Conservation (phyloP, 257 asterid genomes). For the Leptodermis oblonga region DNA sequence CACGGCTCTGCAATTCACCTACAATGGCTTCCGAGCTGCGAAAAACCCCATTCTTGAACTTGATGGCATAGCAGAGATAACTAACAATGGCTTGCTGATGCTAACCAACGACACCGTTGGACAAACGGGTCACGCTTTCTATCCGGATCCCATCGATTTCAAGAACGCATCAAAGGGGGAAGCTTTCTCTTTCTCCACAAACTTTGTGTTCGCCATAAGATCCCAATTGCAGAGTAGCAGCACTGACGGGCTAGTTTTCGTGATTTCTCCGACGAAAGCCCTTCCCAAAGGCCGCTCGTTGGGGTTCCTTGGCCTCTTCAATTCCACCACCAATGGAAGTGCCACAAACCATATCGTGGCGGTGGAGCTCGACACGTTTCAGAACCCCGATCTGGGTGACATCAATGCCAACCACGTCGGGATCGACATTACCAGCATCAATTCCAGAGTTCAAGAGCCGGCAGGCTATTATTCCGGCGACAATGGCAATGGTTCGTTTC, state of each 20-base stretch:
- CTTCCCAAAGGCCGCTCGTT: slow-evolving; percentile 30
- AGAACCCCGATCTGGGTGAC: slow-evolving; percentile 35
- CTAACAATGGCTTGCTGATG: slow-evolving; percentile 36
- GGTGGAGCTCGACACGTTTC: too few species aligned
- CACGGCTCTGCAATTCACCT: slow-evolving; percentile 27
- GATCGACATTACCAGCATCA: slow-evolving; percentile 40
- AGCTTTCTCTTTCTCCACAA: too few species aligned
- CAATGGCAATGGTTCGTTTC: slow-evolving; percentile 14
- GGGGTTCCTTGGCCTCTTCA: slow-evolving; percentile 51
- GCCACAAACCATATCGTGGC: slow-evolving; percentile 15
- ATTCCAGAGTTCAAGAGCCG: slow-evolving; percentile 20
- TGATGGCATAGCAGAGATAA: slow-evolving; percentile 48
- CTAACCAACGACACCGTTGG: slow-evolving; percentile 40
- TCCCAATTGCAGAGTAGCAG: slow-evolving; percentile 36
- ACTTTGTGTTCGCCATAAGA: too few species aligned
- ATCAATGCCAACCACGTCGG: slow-evolving; percentile 55
- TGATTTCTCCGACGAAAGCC: slow-evolving; percentile 41
- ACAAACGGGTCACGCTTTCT: slow-evolving; percentile 49
- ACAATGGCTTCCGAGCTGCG: slow-evolving; percentile 37
- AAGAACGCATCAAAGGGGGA: too few species aligned
- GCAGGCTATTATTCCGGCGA: slow-evolving; percentile 35
- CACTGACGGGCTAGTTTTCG: slow-evolving; percentile 57
- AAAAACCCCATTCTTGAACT: neutral
- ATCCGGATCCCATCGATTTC: too few species aligned
- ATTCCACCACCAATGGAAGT: slow-evolving; percentile 38